Base-by-base conservation (phyloP, 2,329 filamentous ascomycete genomes). In the Botrytis hyacinthi region DNA sequence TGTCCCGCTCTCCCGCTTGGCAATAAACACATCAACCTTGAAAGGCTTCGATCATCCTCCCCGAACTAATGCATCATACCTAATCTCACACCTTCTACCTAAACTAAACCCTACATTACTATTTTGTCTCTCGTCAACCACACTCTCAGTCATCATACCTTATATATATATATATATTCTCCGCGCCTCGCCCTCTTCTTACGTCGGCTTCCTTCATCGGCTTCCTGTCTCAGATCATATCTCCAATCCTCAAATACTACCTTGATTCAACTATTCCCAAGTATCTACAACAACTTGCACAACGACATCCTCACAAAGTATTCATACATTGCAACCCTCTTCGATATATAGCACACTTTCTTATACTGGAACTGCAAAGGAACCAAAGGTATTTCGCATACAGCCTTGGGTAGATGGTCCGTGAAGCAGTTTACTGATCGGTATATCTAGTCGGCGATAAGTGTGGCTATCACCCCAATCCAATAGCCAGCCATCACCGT, bases 41-140 rank as follows among this genome's bases (percentile, higher is more conserved):
- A 46, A 46, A 59, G 51, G 76, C 74, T 74, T 71, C 77, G 72
- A 77, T 76, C 77, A 76, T 54, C 75, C 37, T 70, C 71, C 70
- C 75, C 61, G 75, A 77, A 76, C 76, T 75, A 77, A 76, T 76
- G 74, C 77, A 78, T 77, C 77, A 74, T 75, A 77, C 75, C 75
- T 78, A 76, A 78, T 79, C 78, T 78, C 75, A 78, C 77, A 72
- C 59, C 46, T 70, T 67, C 59, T 65, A 74, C 40, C 44, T 69
- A 44, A 66, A 73, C 44, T 69, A 61, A 42, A 37, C 44, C 54
- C 54, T 72, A 59, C 59, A 60, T 71, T 51, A 60, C 75, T 71
- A 72, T 71, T 63, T 73, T 73, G 73, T 57, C 75, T 32, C 48
- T 44, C 66, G 51, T 65, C 59, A 63, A 62, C 69, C 40, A 63